Conservation (phyloP, 148 eudicot species). For the Heliamphora exappendiculata region DNA sequence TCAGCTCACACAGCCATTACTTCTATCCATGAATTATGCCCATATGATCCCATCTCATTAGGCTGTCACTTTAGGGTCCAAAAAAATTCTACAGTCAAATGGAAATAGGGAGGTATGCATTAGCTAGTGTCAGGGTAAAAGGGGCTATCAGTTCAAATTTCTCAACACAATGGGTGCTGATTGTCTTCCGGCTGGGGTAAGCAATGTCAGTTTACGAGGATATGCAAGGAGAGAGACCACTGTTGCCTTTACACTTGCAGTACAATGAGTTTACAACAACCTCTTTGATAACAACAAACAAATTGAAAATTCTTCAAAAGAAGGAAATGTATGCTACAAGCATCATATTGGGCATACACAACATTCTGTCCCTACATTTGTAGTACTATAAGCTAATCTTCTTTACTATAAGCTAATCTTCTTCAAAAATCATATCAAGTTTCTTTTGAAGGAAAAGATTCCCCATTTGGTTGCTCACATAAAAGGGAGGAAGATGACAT, state of each 20-base stretch:
- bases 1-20: too few species aligned
- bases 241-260: not conserved
- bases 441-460: not conserved
- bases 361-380: too few species aligned
- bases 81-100: not conserved
- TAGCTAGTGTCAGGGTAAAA: not conserved
- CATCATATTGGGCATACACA: not conserved
- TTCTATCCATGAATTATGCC: too few species aligned
- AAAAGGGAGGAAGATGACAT: not conserved
- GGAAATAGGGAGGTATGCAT: not conserved
- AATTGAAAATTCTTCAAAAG: not conserved
- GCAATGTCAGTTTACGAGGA: not conserved
- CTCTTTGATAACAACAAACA: too few species aligned
- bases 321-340: not conserved
- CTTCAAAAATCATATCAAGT: not conserved
- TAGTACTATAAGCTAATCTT: too few species aligned
- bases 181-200: not conserved
- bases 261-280: not conserved
- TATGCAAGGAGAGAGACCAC: not conserved
- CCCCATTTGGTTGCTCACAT: not conserved
- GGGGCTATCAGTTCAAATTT: not conserved
- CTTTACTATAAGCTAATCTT: too few species aligned
- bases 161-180: not conserved
- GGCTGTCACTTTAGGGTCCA: too few species aligned
- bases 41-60: too few species aligned